These are phyloP conservation scores for Beauveria scarabaeidicola DNA, from an alignment of 2,329 filamentous ascomycete species.

Conservation along the genomic window DNA sequence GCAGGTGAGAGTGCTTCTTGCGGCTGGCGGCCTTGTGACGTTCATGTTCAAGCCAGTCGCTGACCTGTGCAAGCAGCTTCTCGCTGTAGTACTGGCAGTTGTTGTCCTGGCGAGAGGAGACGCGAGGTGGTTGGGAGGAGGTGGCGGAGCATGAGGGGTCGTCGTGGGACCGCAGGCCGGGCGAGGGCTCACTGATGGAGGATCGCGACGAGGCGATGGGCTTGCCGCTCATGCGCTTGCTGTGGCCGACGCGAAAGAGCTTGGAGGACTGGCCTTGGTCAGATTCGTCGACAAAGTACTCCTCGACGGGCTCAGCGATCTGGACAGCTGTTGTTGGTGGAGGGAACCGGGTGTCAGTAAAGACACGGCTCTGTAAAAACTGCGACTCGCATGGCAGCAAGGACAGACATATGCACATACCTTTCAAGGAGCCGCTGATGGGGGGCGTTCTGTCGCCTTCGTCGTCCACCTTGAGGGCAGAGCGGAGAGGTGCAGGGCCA, in stretches of 20 bases:
- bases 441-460: conserved; percentile 29
- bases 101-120: conserved; percentile 21
- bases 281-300: conserved; percentile 23
- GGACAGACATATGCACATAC: conserved; percentile 28
- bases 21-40: conserved; percentile 52
- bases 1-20: conserved; percentile 26
- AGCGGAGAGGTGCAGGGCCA: conserved; percentile 28
- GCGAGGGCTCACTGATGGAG: conserved; percentile 31
- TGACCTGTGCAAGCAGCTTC: conserved; percentile 63
- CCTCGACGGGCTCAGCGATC: conserved; percentile 43
- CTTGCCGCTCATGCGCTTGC: conserved; percentile 27
- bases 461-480: conserved; percentile 36
- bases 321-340: conserved; percentile 38
- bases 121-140: conserved; percentile 12
- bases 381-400: neutral
- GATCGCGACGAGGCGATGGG: conserved; percentile 33
- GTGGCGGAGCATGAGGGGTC: conserved; percentile 15
- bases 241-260: conserved; percentile 25
- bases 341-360: neutral
- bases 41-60: conserved; percentile 77
- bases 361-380: too few relatives aligned
- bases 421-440: conserved; percentile 33
- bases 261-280: conserved; percentile 21
- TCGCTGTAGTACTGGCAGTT: conserved; percentile 37
- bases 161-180: conserved; percentile 21